These are phyloP conservation scores for Prinsepia uniflora DNA, from an alignment of 306 rosid genomes.

Conservation along the genomic window DNA sequence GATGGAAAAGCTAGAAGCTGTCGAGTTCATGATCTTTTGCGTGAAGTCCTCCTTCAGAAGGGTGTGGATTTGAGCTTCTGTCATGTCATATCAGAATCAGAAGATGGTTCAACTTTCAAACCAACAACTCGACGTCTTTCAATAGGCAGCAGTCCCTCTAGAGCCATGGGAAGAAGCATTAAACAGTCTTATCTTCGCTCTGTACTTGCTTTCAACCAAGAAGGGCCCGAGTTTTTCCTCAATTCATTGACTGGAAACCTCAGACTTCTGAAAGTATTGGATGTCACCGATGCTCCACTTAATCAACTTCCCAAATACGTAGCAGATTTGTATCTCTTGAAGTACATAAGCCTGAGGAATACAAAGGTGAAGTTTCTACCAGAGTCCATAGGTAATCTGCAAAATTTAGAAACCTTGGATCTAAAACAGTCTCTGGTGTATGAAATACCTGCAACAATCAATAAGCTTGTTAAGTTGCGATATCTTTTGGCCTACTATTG, in stretches of 20 bases:
- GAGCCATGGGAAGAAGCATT: too few species aligned
- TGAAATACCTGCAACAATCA: conserved; percentile 13
- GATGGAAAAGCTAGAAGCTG: conserved; percentile 7
- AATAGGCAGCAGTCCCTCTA: not conserved
- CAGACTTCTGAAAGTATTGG: conserved; percentile 13
- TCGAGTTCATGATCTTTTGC: conserved; percentile 9
- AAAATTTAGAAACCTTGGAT: conserved; percentile 18
- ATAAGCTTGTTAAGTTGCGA: conserved; percentile 4
- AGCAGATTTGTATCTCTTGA: conserved; percentile 3
- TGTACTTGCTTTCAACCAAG: not conserved
- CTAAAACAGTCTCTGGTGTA: not conserved
- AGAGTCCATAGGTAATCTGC: conserved; percentile 14
- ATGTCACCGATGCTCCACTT: conserved; percentile 19
- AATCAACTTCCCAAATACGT: not conserved
- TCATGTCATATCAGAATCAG: not conserved
- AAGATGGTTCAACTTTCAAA: not conserved
- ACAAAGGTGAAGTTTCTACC: conserved; percentile 20
- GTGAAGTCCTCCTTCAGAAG: not conserved
- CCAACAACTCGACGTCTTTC: conserved; percentile 3
- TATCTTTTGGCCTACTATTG: not conserved
- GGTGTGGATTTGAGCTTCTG: not conserved
- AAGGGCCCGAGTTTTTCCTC: not conserved
- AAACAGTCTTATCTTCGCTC: conserved; percentile 4
- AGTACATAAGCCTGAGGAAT: conserved; percentile 14
- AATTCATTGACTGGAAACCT: not conserved